These are phyloP conservation scores for Sporothrix euskadiensis DNA, from an alignment of 2,329 filamentous ascomycete species.

Conservation along the genomic window DNA sequence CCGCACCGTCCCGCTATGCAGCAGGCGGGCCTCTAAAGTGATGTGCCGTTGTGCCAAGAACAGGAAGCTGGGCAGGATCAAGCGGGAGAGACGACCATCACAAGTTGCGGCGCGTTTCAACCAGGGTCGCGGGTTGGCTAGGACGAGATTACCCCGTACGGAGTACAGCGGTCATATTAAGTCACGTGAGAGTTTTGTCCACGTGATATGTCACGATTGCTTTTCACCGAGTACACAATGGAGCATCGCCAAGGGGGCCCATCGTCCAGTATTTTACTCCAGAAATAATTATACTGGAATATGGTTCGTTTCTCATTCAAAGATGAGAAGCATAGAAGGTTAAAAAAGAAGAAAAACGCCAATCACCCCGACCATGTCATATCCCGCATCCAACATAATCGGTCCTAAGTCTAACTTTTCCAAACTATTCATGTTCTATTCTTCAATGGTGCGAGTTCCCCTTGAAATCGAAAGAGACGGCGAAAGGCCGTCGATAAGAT, in stretches of 20 bases:
- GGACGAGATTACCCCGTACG: neutral
- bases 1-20: slow-evolving; percentile 12
- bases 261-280: neutral
- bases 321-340: too few relatives aligned
- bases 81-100: neutral
- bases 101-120: neutral
- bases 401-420: too few relatives aligned
- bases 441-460: too few relatives aligned
- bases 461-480: too few relatives aligned
- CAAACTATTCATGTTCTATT: too few relatives aligned
- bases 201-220: neutral
- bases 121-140: neutral
- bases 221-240: neutral
- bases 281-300: too few relatives aligned
- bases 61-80: slow-evolving; percentile 5
- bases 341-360: too few relatives aligned
- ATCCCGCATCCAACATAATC: too few relatives aligned
- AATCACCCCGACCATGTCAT: too few relatives aligned
- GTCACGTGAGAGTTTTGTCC: neutral
- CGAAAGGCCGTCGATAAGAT: too few relatives aligned
- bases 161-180: neutral
- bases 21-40: neutral
- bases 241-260: neutral
- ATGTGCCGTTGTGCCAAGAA: slow-evolving; percentile 15
- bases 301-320: neutral